These are phyloP conservation scores for Solanum rostratum DNA, from an alignment of 257 asterid genomes.

Conservation along the genomic window DNA sequence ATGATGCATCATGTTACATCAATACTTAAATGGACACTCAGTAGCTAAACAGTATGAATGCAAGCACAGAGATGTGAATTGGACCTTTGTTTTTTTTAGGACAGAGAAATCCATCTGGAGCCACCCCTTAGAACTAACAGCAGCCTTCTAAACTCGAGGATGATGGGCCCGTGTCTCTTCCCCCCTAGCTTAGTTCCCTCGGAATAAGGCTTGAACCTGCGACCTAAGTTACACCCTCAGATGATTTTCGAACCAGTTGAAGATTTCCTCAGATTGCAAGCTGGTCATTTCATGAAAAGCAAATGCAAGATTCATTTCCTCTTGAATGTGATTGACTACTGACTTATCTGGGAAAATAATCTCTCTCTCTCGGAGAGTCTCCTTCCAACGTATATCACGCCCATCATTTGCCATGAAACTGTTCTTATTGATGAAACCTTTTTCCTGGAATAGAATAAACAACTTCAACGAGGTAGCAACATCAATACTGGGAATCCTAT, in stretches of 20 bases:
- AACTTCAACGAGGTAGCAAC: conserved; percentile 28
- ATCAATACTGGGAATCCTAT: conserved; percentile 58
- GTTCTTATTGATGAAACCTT: conserved; percentile 56
- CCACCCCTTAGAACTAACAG: background rate
- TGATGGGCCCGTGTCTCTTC: no score
- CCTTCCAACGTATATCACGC: conserved; percentile 64
- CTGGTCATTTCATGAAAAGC: conserved; percentile 98
- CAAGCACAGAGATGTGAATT: background rate
- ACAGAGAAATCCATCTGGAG: background rate
- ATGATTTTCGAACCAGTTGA: conserved; percentile 84
- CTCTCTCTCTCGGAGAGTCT: conserved; percentile 39
- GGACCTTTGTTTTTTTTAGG: background rate
- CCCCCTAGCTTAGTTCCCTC: no score
- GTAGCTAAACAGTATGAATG: background rate
- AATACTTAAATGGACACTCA: background rate
- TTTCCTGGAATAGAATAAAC: conserved; percentile 42
- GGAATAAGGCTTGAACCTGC: no score
- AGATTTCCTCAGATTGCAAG: conserved; percentile 57
- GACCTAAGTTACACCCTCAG: conserved; percentile 2
- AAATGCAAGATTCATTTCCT: conserved; percentile 96
- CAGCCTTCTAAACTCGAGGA: background rate
- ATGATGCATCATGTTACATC: background rate
- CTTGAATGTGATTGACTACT: conserved; percentile 65
- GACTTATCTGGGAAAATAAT: conserved; percentile 45
- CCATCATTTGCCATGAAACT: conserved; percentile 88